Evolutionary conservation across 148 eudicot genomes (phyloP).

Genomic region (Silene latifolia): DNA sequence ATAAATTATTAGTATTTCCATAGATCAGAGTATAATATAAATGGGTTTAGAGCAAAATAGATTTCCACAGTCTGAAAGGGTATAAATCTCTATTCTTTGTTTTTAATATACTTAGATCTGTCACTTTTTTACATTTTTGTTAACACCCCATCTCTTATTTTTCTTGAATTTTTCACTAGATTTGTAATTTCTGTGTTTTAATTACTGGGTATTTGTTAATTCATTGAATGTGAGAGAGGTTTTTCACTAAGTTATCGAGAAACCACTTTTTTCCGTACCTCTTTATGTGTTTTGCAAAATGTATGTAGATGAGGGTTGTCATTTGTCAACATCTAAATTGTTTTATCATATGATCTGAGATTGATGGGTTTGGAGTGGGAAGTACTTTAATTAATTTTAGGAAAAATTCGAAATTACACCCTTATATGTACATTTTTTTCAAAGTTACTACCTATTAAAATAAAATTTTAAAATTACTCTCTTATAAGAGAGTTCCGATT

Average conservation of each 20-base stretch:
- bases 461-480: too few relatives aligned
- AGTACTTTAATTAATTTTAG: not conserved
- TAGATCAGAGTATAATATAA: not conserved
- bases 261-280: too few relatives aligned
- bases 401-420: too few relatives aligned
- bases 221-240: too few relatives aligned
- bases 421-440: too few relatives aligned
- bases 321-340: not conserved
- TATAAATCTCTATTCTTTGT: conserved; percentile 20
- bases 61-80: conserved; percentile 62
- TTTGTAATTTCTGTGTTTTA: conserved; percentile 9
- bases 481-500: too few relatives aligned
- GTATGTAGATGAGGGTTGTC: not conserved
- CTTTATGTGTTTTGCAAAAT: not conserved
- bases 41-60: conserved; percentile 74
- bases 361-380: not conserved
- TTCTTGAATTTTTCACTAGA: not conserved
- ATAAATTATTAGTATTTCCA: not conserved
- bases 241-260: too few relatives aligned
- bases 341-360: not conserved
- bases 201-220: not conserved
- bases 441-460: too few relatives aligned
- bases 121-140: not conserved
- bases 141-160: conserved; percentile 4
- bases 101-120: conserved; percentile 3